Conservation (phyloP, 1,284 basidiomycete species). For the Porphyrellus sp. region DNA sequence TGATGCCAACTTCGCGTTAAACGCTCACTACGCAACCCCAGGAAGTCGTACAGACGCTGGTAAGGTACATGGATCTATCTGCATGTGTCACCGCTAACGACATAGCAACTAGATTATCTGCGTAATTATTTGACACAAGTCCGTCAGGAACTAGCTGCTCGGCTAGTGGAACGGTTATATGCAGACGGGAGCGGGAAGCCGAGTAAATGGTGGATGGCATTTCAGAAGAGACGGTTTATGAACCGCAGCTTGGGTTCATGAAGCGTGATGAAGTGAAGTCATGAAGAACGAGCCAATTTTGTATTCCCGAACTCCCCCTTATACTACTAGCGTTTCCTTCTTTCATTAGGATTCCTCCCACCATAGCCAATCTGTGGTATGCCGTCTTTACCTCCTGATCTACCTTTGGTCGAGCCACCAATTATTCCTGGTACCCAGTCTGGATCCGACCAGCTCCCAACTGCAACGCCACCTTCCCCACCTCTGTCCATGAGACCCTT, state of each 20-base stretch:
- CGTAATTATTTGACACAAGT: constrained; percentile 91
- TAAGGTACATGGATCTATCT: constrained; percentile 40
- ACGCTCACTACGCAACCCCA: constrained; percentile 87
- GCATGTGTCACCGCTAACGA: constrained; percentile 1
- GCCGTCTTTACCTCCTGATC: constrained; percentile 61
- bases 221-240: constrained; percentile 97
- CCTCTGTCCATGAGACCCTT: constrained; percentile 57
- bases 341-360: constrained; percentile 83
- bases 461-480: constrained; percentile 47
- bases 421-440: constrained; percentile 92
- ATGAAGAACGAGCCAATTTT: constrained; percentile 1
- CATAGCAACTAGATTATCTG: constrained; percentile 67
- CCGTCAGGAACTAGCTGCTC: constrained; percentile 85
- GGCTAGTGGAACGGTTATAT: constrained; percentile 88
- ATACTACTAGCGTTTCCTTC: constrained; percentile 49
- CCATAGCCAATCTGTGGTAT: constrained; percentile 85
- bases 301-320: constrained; percentile 12
- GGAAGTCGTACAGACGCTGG: constrained; percentile 79
- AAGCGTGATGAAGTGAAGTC: constrained; percentile 14
- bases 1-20: constrained; percentile 93
- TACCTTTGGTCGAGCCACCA: constrained; percentile 69
- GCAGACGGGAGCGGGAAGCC: constrained; percentile 83
- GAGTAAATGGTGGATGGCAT: constrained; percentile 99
- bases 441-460: constrained; percentile 91
- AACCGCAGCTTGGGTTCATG: constrained; percentile 76